phyloP scores from a whole-genome alignment of 78 protist species.

The Pirum gemmata region DNA sequence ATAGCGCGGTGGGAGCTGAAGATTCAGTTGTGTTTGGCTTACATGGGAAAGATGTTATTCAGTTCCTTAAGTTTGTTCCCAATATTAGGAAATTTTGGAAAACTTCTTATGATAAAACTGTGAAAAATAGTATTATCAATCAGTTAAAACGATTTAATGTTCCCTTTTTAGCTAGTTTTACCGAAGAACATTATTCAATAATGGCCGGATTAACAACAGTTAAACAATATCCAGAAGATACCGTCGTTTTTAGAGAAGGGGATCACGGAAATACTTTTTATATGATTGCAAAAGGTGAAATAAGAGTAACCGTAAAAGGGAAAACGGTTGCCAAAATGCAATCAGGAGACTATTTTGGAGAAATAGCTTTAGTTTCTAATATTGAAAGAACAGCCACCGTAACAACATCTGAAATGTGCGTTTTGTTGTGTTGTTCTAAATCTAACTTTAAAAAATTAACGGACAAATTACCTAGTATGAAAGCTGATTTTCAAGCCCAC shows the following conservation, averaged over 20 bases:
- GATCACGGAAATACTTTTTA: neutral
- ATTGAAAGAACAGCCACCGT: neutral
- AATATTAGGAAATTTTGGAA: neutral
- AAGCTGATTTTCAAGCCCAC: conserved; percentile 5
- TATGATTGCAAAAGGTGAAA: conserved; percentile 13
- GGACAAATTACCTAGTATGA: neutral
- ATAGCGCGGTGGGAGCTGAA: neutral
- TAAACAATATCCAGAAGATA: neutral
- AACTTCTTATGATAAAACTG: neutral
- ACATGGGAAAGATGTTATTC: neutral
- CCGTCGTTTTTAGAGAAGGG: conserved; percentile 5
- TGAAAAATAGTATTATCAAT: neutral
- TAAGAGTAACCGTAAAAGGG: neutral
- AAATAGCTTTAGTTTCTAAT: neutral
- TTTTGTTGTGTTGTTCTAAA: neutral
- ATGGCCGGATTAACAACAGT: neutral
- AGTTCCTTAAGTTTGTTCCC: neutral
- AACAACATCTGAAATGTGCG: neutral
- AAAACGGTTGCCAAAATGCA: conserved; percentile 6
- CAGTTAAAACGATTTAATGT: neutral
- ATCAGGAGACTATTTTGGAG: conserved; percentile 14
- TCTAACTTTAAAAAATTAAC: neutral
- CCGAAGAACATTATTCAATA: neutral
- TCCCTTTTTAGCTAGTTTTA: neutral
- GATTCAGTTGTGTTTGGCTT: neutral